Evolutionary conservation across 2,329 filamentous ascomycete species (phyloP), one percentile per base, ranked within the genome.

Genomic region (Penicillium sp.): DNA sequence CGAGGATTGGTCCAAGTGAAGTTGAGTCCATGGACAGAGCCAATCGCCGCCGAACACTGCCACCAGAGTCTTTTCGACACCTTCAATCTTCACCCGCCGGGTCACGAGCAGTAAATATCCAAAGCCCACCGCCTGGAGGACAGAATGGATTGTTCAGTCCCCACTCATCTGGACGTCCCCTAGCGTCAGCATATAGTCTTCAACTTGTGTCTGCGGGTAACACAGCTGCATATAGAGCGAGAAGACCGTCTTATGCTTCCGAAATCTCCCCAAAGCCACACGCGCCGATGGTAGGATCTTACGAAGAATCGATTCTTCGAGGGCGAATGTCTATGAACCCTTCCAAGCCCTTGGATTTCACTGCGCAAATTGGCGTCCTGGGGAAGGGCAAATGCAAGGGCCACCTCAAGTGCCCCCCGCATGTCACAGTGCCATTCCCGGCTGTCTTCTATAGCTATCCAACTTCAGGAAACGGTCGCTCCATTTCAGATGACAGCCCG

Each of bases 321-420:
- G 93, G 93, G 26, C 81, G 93, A 47, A 98, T 98, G 93, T 97
- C 93, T 18, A 96, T 90, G 1, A 93, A 84, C 2, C 91, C 93
- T 0, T 97, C 91, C 1, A 90, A 87, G 51, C 91, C 93, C 4
- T 72, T 98, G 4, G 84, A 95, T 51, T 98, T 98, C 58, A 77
- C 94, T 4, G 93, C 93, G 18, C 89, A 97, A 60, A 96, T 98
- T 41, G 93, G 93, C 15, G 93, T 97, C 0, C 72, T 97, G 11
- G 93, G 90, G 7, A 83, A 84, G 53, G 90, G 90, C 6, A 85
- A 91, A 53, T 96, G 91, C 73, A 95, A 90, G 63, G 69, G 87
- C 2, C 90, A 78, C 53, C 73, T 97, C 13, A 81, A 81, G 44
- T 97, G 93, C 58, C 93, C 93, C 1, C 75, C 89, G 6, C 93